These are phyloP conservation scores for Ambrosiella beaveri DNA, from an alignment of 2,329 filamentous ascomycete species.

Conservation along the genomic window DNA sequence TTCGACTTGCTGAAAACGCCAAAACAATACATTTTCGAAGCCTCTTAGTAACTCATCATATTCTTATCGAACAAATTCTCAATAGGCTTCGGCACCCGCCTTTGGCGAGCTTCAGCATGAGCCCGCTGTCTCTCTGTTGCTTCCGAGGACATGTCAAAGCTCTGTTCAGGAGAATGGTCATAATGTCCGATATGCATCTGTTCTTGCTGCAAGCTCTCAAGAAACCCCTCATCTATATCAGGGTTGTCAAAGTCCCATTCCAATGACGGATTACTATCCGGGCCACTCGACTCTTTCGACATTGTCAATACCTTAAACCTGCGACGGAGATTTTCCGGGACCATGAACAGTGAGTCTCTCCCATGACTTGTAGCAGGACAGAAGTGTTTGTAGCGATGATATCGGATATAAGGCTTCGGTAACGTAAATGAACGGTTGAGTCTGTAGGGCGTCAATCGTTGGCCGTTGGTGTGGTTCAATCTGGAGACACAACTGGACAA, in stretches of 20 bases:
- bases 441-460: constrained; percentile 49
- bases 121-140: not conserved
- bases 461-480: constrained; percentile 52
- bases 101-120: not conserved
- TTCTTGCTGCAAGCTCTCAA: not conserved
- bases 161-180: not conserved
- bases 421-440: constrained; percentile 50
- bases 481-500: constrained; percentile 57
- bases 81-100: constrained; percentile 35
- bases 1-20: constrained; percentile 16
- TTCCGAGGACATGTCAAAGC: not conserved
- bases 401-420: constrained; percentile 48
- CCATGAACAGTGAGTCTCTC: constrained; percentile 42
- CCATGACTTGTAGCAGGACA: constrained; percentile 56
- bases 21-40: constrained; percentile 40
- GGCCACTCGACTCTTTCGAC: constrained; percentile 27
- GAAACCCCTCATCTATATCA: not conserved
- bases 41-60: constrained; percentile 46
- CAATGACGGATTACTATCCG: not conserved
- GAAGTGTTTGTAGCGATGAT: constrained; percentile 43
- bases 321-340: not conserved
- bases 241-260: constrained; percentile 9
- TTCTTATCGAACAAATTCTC: constrained; percentile 52
- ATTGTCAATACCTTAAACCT: constrained; percentile 5
- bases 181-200: not conserved